Base-by-base conservation (phyloP, 225 moss, liverwort and hornwort genomes). In the Bryum argenteum region DNA sequence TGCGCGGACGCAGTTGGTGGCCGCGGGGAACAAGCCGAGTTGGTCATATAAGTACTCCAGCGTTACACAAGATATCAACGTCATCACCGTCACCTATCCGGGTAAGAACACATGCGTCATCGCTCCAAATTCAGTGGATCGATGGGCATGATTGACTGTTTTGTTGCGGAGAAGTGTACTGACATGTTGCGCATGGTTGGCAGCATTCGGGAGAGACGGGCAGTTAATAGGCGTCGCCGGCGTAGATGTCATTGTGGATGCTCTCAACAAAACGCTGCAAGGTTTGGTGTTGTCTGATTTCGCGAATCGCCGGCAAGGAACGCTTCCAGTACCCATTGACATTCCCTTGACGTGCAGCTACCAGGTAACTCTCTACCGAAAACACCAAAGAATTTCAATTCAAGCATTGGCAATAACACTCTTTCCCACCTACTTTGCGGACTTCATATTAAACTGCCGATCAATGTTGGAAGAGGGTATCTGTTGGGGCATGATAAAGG, bases 161-260 rank as follows among this genome's bases (percentile, higher is more conserved):
- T 2, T 5, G 28, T 28, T 28, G 28, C 5, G 28, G 28, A 28
- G 5, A 28, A 28, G 28, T 33, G 33, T 5, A 6, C 33, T 33
- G 7, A 33, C 58, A 59, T 37, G 23, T 2, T 62, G 42, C 3
- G 6, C 39, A 4, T 10, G 48, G 37, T 18, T 45, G 42, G 9
- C 64, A 75, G 80, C 70, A 21, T 79, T 79, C 15, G 70, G 58
- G 21, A 58, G 42, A 23, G 44, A 75, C 16, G 43, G 43, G 13
- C 2, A 38, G 0, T 22, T 80, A 38, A 60, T 75, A 11, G 80
- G 80, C 0, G 65, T 80, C 0, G 80, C 75, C 2, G 80, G 75
- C 0, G 14, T 80, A 3, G 70, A 75, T 8, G 70, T 75, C 14
- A 2, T 70, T 3, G 17, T 60, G 7, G 38, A 61, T 6, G 26